Conservation (phyloP, 83 land plant genomes). For the Thuja plicata region DNA sequence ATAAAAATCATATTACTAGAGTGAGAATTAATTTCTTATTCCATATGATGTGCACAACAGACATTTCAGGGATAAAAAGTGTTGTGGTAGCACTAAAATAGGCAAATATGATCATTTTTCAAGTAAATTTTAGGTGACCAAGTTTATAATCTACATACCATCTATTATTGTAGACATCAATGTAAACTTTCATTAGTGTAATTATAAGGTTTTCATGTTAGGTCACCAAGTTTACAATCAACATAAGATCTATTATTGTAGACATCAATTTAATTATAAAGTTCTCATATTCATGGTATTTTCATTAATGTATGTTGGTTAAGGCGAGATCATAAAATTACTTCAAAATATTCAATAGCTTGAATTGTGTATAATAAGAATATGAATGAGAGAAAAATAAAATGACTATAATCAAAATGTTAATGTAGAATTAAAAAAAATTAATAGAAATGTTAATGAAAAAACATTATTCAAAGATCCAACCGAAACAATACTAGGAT, state of each 20-base stretch:
- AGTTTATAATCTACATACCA: slow-evolving; percentile 63
- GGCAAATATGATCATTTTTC: slow-evolving; percentile 66
- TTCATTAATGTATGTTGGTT: too few species aligned
- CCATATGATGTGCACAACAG: slow-evolving; percentile 69
- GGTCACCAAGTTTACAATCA: slow-evolving; percentile 20
- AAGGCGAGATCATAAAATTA: too few species aligned
- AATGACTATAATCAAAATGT: too few species aligned
- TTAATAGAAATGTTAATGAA: too few species aligned
- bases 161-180: slow-evolving; percentile 21
- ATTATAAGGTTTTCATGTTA: too few species aligned
- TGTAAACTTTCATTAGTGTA: too few species aligned
- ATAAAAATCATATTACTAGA: slow-evolving; percentile 83
- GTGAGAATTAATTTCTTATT: slow-evolving; percentile 63
- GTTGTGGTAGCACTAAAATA: slow-evolving; percentile 81
- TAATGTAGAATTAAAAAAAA: too few species aligned
- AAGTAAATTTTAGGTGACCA: slow-evolving; percentile 53
- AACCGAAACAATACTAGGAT: too few species aligned
- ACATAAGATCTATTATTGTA: slow-evolving; percentile 52
- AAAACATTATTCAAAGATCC: too few species aligned
- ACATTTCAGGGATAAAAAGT: slow-evolving; percentile 55
- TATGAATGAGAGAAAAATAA: too few species aligned
- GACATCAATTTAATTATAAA: background rate
- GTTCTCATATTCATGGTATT: background rate
- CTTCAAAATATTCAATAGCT: too few species aligned
- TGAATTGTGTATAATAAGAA: too few species aligned